These are phyloP conservation scores for Ehretia macrophylla DNA, from an alignment of 257 asterid genomes.

Conservation along the genomic window DNA sequence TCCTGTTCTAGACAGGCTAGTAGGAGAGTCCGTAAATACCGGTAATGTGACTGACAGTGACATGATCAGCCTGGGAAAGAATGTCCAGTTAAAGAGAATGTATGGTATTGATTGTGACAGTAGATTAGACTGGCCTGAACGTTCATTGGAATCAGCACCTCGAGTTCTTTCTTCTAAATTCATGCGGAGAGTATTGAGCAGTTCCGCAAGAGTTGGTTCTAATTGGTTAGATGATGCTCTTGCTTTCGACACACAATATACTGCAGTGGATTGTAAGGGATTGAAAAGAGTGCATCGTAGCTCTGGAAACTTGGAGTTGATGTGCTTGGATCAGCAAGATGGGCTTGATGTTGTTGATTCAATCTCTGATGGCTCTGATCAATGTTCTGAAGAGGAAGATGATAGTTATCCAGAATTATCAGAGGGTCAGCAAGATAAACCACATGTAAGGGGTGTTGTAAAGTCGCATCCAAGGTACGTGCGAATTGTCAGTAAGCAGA, in stretches of 20 bases:
- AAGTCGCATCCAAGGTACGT: slow-evolving; percentile 48
- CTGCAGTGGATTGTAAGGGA: slow-evolving; percentile 27
- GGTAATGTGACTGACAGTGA: slow-evolving; percentile 15
- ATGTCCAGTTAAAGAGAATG: slow-evolving; percentile 27
- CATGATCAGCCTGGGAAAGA: slow-evolving; percentile 14
- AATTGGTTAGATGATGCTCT: slow-evolving; percentile 18
- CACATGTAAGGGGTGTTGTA: slow-evolving; percentile 11
- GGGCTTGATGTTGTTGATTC: slow-evolving; percentile 38
- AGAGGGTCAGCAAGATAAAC: slow-evolving; percentile 22
- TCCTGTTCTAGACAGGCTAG: slow-evolving; percentile 35
- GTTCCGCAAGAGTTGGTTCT: slow-evolving; percentile 53
- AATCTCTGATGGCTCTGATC: slow-evolving; percentile 44
- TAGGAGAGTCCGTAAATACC: slow-evolving; percentile 20
- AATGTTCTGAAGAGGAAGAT: slow-evolving; percentile 46
- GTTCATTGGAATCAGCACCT: slow-evolving; percentile 56
- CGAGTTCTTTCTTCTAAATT: slow-evolving; percentile 44
- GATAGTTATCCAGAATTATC: slow-evolving; percentile 38
- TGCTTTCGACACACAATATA: slow-evolving; percentile 19
- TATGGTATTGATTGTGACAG: slow-evolving; percentile 23
- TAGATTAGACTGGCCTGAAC: slow-evolving; percentile 86
- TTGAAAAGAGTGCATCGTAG: slow-evolving; percentile 56
- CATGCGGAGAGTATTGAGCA: slow-evolving; percentile 61
- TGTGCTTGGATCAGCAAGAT: slow-evolving; percentile 41
- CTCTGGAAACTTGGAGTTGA: slow-evolving; percentile 58
- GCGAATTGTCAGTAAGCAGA: slow-evolving; percentile 89